Evolutionary conservation across 495 filamentous ascomycete genomes (phyloP), one percentile per base, ranked within the genome.

Genomic region (Letharia columbiana): DNA sequence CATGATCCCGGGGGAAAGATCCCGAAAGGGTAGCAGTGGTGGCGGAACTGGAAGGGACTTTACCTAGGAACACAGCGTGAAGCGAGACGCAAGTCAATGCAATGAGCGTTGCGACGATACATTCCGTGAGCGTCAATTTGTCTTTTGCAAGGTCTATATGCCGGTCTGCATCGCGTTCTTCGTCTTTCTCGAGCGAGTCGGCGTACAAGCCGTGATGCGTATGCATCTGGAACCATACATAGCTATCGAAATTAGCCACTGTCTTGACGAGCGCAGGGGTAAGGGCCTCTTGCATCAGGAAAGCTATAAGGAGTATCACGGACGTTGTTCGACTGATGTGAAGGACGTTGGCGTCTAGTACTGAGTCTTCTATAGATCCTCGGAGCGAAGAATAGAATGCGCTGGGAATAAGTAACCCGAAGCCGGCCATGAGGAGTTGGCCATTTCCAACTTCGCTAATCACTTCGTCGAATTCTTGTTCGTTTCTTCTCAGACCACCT

Each of bases 141-240:
- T 75, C 78, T 66, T 88, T 86, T 7, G 69, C 73, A 7, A 80
- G 68, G 67, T 94, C 88, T 61, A 85, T 79, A 58, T 89, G 78
- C 12, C 82, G 78, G 73, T 94, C 92, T 45, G 77, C 79, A 70
- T 94, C 89, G 47, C 83, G 81, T 49, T 81, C 72, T 70, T 94
- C 90, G 71, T 96, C 91, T 42, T 78, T 75, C 61, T 86, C 84
- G 66, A 96, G 80, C 11, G 89, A 79, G 50, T 85, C 80, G 68
- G 85, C 84, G 78, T 90, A 96, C 59, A 96, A 85, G 49, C 85
- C 82, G 72, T 95, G 87, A 74, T 96, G 91, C 11, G 90, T 91
- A 59, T 83, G 87, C 67, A 89, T 81, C 71, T 96, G 92, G 78
- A 93, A 97, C 69, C 81, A 87, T 54, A 92, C 72, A 72, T 88